phyloP scores from a whole-genome alignment of 768 basidiomycete species.

The Mycena rebaudengoi region DNA sequence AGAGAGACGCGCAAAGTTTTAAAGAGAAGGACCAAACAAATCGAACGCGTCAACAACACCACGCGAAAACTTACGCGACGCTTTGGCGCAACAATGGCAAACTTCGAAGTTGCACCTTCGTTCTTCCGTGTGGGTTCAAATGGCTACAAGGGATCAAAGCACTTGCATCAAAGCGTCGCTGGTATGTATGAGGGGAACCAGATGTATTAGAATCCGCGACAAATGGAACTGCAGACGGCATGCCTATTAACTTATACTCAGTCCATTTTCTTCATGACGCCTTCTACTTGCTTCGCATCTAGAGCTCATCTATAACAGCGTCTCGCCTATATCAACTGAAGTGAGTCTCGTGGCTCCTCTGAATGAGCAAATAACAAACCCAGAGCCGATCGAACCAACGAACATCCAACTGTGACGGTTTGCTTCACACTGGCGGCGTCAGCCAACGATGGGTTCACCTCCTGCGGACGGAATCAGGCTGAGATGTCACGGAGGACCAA shows the following conservation, averaged over 20 bases:
- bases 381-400: slow-evolving; percentile 81
- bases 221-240: slow-evolving; percentile 9
- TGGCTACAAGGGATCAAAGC: neutral
- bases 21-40: slow-evolving; percentile 12
- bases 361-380: slow-evolving; percentile 55
- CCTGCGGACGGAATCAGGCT: slow-evolving; percentile 60
- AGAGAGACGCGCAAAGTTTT: neutral
- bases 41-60: slow-evolving; percentile 13
- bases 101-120: neutral
- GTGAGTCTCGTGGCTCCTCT: slow-evolving; percentile 9
- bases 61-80: neutral
- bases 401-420: slow-evolving; percentile 92
- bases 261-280: slow-evolving; percentile 5
- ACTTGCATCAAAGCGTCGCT: slow-evolving; percentile 1
- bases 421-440: slow-evolving; percentile 79
- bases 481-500: slow-evolving; percentile 1
- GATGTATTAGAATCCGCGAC: neutral
- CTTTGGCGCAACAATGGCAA: neutral
- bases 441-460: slow-evolving; percentile 95
- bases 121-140: neutral
- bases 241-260: slow-evolving; percentile 15
- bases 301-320: slow-evolving; percentile 21
- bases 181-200: neutral
- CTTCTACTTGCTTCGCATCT: neutral
- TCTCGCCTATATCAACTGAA: slow-evolving; percentile 40